Conservation (phyloP, 1,284 basidiomycete genomes). For the Tremellales sp. region DNA sequence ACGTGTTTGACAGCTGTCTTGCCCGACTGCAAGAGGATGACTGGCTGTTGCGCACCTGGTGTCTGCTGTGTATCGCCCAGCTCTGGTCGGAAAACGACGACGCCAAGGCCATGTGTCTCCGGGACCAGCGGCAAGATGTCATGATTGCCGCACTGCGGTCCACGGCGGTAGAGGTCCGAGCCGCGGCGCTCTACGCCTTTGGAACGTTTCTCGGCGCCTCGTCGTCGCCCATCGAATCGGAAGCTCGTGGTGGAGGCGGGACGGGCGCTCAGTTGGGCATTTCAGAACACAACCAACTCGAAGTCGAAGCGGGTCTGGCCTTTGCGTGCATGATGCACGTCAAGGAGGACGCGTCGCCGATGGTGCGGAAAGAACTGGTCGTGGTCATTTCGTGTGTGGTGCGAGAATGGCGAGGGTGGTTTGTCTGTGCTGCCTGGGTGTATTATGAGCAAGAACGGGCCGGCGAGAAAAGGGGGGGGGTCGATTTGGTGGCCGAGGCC, state of each 20-base stretch:
- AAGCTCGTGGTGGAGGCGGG: slow-evolving; percentile 73
- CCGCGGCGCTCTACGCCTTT: slow-evolving; percentile 85
- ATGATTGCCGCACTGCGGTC: slow-evolving; percentile 79
- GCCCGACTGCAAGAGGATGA: slow-evolving; percentile 79
- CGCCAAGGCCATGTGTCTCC: slow-evolving; percentile 80
- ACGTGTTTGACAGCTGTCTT: slow-evolving; percentile 86
- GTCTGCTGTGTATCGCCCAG: slow-evolving; percentile 86
- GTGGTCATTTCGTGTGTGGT: slow-evolving; percentile 89
- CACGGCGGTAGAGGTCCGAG: slow-evolving; percentile 87
- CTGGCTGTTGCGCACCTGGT: slow-evolving; percentile 91
- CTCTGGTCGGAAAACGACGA: slow-evolving; percentile 92
- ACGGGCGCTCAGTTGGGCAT: slow-evolving; percentile 78
- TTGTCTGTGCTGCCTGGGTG: slow-evolving; percentile 91
- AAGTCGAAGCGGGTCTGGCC: slow-evolving; percentile 56
- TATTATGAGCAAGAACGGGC: slow-evolving; percentile 74
- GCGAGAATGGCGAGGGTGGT: slow-evolving; percentile 93
- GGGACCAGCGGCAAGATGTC: slow-evolving; percentile 71
- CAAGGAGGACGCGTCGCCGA: slow-evolving; percentile 90
- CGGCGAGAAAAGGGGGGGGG: slow-evolving; percentile 17
- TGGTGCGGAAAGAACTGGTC: slow-evolving; percentile 92
- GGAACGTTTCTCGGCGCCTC: slow-evolving; percentile 91
- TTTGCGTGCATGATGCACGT: slow-evolving; percentile 60
- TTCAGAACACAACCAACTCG: slow-evolving; percentile 64
- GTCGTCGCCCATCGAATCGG: slow-evolving; percentile 59
- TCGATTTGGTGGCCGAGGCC: slow-evolving; percentile 59